These are phyloP conservation scores for Suhomyces kunorum DNA, from an alignment of 1,139 yeast species.

Conservation along the genomic window DNA sequence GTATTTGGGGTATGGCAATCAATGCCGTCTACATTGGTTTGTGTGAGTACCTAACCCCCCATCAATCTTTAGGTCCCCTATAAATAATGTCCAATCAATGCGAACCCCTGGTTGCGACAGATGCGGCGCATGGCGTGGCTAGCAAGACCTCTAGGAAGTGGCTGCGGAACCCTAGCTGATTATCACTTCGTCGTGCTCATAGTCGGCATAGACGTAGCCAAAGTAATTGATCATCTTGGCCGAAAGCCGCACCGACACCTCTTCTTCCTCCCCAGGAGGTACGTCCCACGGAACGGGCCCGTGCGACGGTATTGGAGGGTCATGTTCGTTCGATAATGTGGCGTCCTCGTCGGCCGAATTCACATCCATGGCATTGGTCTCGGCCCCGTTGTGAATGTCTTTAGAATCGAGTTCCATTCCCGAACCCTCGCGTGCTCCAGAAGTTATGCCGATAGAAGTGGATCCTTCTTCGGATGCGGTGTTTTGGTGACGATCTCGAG, in stretches of 20 bases:
- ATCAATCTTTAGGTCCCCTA: conserved; percentile 6
- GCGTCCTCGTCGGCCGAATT: too few species aligned
- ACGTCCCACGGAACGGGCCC: not conserved
- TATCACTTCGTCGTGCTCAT: conserved; percentile 11
- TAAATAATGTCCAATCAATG: conserved; percentile 6
- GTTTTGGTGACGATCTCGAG: too few species aligned
- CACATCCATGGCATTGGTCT: not conserved
- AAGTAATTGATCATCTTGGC: conserved; percentile 13
- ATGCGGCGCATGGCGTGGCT: not conserved
- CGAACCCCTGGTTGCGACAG: not conserved
- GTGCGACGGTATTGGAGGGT: not conserved
- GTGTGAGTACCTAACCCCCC: not conserved
- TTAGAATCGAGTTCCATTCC: too few species aligned
- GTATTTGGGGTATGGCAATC: not conserved
- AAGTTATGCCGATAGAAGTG: too few species aligned
- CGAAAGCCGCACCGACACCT: conserved; percentile 7
- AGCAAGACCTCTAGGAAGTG: too few species aligned
- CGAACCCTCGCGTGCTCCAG: too few species aligned
- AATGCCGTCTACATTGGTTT: conserved; percentile 3
- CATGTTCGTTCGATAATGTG: too few species aligned
- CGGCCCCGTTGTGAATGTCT: too few species aligned
- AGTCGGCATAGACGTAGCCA: conserved; percentile 15
- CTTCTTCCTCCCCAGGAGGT: not conserved
- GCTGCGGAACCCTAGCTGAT: too few species aligned
- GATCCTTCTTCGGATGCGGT: too few species aligned